These are phyloP conservation scores for Didymella segeticola DNA, from an alignment of 2,329 filamentous ascomycete genomes.

Conservation along the genomic window DNA sequence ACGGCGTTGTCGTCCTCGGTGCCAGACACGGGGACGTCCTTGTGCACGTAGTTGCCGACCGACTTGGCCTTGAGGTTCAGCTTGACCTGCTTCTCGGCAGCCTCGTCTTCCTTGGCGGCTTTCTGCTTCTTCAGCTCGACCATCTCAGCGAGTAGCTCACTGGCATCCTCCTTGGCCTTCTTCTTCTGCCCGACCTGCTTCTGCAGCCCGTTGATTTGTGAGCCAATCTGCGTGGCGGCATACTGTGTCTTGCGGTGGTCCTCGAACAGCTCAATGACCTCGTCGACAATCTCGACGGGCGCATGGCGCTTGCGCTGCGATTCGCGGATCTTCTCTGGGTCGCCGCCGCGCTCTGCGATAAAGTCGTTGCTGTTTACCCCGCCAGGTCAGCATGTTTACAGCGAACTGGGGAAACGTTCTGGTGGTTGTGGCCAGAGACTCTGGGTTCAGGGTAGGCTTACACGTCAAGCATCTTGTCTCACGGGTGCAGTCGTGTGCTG, in stretches of 20 bases:
- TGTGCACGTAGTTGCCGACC: conserved; percentile 91
- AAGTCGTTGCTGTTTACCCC: conserved; percentile 56
- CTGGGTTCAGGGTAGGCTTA: conserved; percentile 20
- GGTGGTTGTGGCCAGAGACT: background rate
- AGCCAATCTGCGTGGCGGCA: conserved; percentile 78
- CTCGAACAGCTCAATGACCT: conserved; percentile 86
- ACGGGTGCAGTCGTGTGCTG: conserved; percentile 8
- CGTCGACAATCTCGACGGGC: conserved; percentile 83
- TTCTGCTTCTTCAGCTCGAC: conserved; percentile 79
- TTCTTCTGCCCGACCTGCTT: conserved; percentile 92
- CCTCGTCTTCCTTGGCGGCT: conserved; percentile 76
- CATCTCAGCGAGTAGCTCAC: conserved; percentile 80
- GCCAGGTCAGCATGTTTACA: conserved; percentile 21
- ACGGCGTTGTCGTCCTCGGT: conserved; percentile 88
- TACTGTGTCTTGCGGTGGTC: conserved; percentile 83
- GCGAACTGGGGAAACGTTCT: background rate
- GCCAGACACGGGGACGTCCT: conserved; percentile 81
- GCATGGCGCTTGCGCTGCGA: conserved; percentile 85
- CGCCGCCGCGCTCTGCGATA: conserved; percentile 80
- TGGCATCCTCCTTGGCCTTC: conserved; percentile 87
- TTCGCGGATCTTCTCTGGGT: conserved; percentile 90
- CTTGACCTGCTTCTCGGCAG: conserved; percentile 74
- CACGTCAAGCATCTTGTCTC: conserved; percentile 43
- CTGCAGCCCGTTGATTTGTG: conserved; percentile 85
- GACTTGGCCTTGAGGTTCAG: conserved; percentile 81